Evolutionary conservation across 805 yeast species (phyloP), one percentile per base, ranked within the genome.

Genomic region (Yueomyces sinensis): DNA sequence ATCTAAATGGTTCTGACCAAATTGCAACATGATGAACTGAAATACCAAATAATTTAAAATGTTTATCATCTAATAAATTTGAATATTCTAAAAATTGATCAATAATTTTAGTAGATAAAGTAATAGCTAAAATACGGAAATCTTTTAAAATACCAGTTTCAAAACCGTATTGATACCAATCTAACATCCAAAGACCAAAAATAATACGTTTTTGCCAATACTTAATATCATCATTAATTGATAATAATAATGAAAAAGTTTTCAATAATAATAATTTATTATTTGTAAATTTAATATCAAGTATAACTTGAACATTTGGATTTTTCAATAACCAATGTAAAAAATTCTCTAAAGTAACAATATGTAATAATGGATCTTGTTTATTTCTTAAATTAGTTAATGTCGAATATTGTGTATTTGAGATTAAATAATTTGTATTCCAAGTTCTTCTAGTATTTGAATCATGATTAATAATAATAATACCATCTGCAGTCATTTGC

Each of bases 391-490:
- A 46, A 30, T 51, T 40, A 32, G 58, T 59, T 32, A 71, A 45
- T 5, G 54, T 65, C 32, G 36, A 50, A 43, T 61, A 33, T 37
- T 50, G 34, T 1, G 67, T 54, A 3, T 62, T 56, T 11, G 55
- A 50, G 37, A 73, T 66, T 6, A 45, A 47, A 30, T 49, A 37
- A 27, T 64, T 49, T 27, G 51, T 46, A 34, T 66, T 58, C 56
- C 70, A 74, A 27, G 65, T 60, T 35, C 80, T 61, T 4, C 65
- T 66, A 0, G 77, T 63, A 32, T 49, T 53, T 4, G 64, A 54
- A 38, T 74, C 80, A 43, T 74, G 81, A 40, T 68, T 66, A 32
- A 74, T 57, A 15, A 74, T 72, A 3, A 72, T 64, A 4, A 59
- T 58, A n/a, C 70, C 70, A 44, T 74, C 81, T 3, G 47, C 43